These are phyloP conservation scores for Clitopilus hobsonii DNA, from an alignment of 768 basidiomycete genomes.

Conservation along the genomic window DNA sequence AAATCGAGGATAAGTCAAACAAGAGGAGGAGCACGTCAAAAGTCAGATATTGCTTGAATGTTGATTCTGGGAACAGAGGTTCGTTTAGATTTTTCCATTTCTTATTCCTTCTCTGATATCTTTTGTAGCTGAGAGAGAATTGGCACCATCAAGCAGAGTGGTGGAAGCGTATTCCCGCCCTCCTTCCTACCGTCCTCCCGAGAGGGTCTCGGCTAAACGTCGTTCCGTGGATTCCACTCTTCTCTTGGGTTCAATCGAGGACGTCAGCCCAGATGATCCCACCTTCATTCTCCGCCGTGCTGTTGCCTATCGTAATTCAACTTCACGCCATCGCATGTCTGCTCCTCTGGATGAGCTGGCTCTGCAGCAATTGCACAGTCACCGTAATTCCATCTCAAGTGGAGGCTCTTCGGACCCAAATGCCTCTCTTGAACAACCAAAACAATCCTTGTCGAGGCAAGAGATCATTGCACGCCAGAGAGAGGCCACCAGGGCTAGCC, in stretches of 20 bases:
- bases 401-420: conserved; percentile 40
- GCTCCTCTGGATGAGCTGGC: conserved; percentile 84
- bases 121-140: conserved; percentile 58
- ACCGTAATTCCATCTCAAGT: conserved; percentile 64
- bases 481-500: conserved; percentile 73
- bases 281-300: conserved; percentile 87
- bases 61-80: conserved; percentile 65
- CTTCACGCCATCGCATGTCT: conserved; percentile 65
- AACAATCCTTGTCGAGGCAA: conserved; percentile 53
- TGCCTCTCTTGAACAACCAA: conserved; percentile 19
- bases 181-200: conserved; percentile 62
- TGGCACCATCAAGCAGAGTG: conserved; percentile 76
- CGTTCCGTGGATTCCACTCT: conserved; percentile 82
- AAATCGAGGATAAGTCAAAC: conserved; percentile 87
- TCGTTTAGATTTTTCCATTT: conserved; percentile 16
- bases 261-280: conserved; percentile 81
- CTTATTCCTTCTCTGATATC: conserved; percentile 1
- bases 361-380: conserved; percentile 54
- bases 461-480: conserved; percentile 95
- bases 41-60: conserved; percentile 79
- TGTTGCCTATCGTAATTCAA: conserved; percentile 64
- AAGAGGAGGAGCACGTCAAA: conserved; percentile 75
- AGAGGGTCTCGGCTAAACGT: conserved; percentile 65
- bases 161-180: conserved; percentile 79
- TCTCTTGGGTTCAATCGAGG: conserved; percentile 65